Conservation (phyloP, 2,329 filamentous ascomycete genomes). For the Colletotrichum graminicola region DNA sequence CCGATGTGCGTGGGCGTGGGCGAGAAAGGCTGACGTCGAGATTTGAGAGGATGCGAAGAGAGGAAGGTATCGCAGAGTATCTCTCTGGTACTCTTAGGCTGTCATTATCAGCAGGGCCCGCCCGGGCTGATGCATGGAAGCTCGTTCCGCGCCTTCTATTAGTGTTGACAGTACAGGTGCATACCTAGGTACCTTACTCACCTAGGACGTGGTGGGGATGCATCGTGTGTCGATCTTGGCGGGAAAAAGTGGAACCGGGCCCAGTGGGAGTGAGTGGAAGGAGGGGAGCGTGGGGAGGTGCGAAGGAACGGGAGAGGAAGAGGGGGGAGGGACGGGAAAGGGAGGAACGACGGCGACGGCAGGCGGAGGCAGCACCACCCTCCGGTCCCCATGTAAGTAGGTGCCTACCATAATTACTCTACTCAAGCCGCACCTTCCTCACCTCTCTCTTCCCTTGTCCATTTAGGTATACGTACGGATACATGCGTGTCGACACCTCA, state of each 20-base stretch:
- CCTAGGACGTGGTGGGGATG: constrained; percentile 8
- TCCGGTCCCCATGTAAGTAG: background rate
- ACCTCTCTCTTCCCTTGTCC: background rate
- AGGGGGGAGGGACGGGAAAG: background rate
- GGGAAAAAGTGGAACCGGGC: constrained; percentile 1
- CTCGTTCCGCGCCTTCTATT: constrained; percentile 39
- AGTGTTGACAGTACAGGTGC: background rate
- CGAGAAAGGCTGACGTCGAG: constrained; percentile 5
- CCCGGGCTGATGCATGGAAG: constrained; percentile 40
- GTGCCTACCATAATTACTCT: background rate
- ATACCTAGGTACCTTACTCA: background rate
- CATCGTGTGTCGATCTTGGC: constrained; percentile 29
- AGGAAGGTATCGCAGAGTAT: constrained; percentile 26
- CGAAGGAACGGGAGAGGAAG: background rate
- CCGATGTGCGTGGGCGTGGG: constrained; percentile 2
- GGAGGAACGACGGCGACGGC: background rate
- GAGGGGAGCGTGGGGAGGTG: too few species aligned
- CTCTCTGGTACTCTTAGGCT: background rate
- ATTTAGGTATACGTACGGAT: background rate
- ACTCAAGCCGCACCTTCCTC: background rate
- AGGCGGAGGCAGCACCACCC: background rate
- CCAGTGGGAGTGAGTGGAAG: background rate
- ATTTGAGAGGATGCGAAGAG: background rate
- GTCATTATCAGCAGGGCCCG: constrained; percentile 34
- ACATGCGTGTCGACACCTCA: background rate